Evolutionary conservation across 192 early-diverging fungal genomes (phyloP).

Genomic region (Diversispora epigaea): DNA sequence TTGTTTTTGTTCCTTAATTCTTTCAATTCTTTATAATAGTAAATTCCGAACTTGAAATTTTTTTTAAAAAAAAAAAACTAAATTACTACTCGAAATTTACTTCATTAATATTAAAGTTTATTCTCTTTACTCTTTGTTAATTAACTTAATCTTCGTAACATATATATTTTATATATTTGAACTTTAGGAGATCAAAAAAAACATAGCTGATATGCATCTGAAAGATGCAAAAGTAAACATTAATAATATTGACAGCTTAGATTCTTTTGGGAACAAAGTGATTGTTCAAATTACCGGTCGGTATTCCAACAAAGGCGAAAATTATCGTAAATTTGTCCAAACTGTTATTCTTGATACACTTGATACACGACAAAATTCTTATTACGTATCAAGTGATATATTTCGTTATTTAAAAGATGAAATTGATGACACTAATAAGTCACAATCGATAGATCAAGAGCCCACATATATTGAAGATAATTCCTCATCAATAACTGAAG

Average conservation of each 20-base stretch:
- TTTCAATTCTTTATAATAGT: no score
- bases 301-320: slow-evolving; percentile 79
- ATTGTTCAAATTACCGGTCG: slow-evolving; percentile 90
- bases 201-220: slow-evolving; percentile 74
- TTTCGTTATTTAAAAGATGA: slow-evolving; percentile 96
- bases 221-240: slow-evolving; percentile 86
- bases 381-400: slow-evolving; percentile 92
- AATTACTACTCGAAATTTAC: no score
- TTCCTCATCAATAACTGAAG: slow-evolving; percentile 30
- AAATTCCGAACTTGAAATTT: no score
- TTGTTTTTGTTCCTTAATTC: background rate
- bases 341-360: slow-evolving; percentile 89
- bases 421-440: slow-evolving; percentile 46
- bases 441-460: slow-evolving; percentile 3
- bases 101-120: background rate
- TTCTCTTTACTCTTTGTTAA: background rate
- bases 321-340: slow-evolving; percentile 85
- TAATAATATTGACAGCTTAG: slow-evolving; percentile 82
- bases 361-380: slow-evolving; percentile 85
- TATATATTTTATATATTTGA: background rate
- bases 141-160: background rate
- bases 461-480: slow-evolving; percentile 39
- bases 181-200: slow-evolving; percentile 74
- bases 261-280: slow-evolving; percentile 74
- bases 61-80: no score